phyloP scores from a whole-genome alignment of 345 rosid species.

The Lumnitzera racemosa region DNA sequence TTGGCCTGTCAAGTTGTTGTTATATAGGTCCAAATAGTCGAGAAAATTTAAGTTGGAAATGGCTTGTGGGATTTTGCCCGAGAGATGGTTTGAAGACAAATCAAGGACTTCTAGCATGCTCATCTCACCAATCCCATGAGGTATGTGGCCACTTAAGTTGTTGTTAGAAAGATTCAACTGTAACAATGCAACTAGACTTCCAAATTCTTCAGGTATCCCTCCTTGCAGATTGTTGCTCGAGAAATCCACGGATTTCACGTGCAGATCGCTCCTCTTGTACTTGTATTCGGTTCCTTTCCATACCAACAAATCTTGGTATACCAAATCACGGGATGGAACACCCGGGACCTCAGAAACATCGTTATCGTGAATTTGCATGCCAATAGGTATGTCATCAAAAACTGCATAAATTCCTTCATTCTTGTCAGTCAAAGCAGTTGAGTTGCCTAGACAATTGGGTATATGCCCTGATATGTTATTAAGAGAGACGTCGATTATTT shows the following conservation, averaged over 20 bases:
- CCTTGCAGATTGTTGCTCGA: conserved; percentile 19
- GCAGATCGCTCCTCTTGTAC: neutral
- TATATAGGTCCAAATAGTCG: conserved; percentile 15
- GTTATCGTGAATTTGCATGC: too few species aligned
- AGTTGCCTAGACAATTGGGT: conserved; percentile 3
- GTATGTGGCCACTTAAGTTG: conserved; percentile 14
- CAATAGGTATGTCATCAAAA: too few species aligned
- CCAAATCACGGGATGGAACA: too few species aligned
- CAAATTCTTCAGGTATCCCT: conserved; percentile 11
- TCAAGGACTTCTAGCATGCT: conserved; percentile 18
- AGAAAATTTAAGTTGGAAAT: conserved; percentile 9
- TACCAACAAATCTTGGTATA: too few species aligned
- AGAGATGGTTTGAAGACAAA: conserved; percentile 15
- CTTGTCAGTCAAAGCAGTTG: too few species aligned
- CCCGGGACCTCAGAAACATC: too few species aligned
- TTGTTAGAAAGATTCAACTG: conserved; percentile 22
- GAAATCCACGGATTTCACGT: conserved; percentile 15
- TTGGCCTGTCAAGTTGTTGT: conserved; percentile 16
- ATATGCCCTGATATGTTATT: conserved; percentile 5
- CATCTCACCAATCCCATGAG: conserved; percentile 6
- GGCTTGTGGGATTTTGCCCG: conserved; percentile 20
- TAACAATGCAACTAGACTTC: conserved; percentile 8
- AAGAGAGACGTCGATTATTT: conserved; percentile 5
- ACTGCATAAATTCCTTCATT: too few species aligned
- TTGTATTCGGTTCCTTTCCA: neutral